Conservation (phyloP, 2,329 filamentous ascomycete genomes). For the Xylaria arbuscula region DNA sequence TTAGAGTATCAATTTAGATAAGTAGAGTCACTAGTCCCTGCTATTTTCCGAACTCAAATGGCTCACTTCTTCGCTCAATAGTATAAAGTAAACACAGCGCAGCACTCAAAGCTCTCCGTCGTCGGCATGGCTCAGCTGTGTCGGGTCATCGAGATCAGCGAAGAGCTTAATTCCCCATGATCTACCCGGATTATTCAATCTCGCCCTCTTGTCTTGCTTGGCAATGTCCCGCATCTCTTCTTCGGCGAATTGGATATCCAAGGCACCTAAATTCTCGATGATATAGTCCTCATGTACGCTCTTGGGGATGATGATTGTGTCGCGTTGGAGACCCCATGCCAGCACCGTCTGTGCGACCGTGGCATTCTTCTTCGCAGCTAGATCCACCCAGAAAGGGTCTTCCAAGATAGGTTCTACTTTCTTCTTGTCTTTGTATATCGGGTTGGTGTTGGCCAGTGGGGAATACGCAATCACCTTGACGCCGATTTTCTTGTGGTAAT, state of each 20-base stretch:
- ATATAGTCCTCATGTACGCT: constrained; percentile 57
- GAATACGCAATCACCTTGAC: constrained; percentile 60
- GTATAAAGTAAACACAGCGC: neutral
- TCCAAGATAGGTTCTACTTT: constrained; percentile 52
- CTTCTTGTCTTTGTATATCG: constrained; percentile 54
- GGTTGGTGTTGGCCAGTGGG: constrained; percentile 64
- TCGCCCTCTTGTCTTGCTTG: constrained; percentile 48
- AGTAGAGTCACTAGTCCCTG: no score
- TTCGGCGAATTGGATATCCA: constrained; percentile 57
- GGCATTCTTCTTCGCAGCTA: constrained; percentile 55
- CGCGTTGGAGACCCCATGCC: constrained; percentile 60
- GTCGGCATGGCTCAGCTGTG: constrained; percentile 38
- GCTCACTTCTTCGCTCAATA: neutral
- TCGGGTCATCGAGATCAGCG: constrained; percentile 54
- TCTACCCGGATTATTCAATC: constrained; percentile 54
- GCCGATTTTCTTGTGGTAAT: constrained; percentile 57
- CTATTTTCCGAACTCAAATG: neutral
- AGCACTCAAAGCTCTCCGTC: constrained; percentile 37
- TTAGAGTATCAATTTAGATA: no score
- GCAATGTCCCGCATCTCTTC: constrained; percentile 53
- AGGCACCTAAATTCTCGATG: constrained; percentile 60
- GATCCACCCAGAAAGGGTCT: constrained; percentile 53
- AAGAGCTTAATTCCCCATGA: constrained; percentile 56
- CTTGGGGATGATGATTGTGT: constrained; percentile 63
- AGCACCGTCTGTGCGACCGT: constrained; percentile 59